Base-by-base conservation (phyloP, 1,284 basidiomycete genomes). In the Porphyrellus sp. region DNA sequence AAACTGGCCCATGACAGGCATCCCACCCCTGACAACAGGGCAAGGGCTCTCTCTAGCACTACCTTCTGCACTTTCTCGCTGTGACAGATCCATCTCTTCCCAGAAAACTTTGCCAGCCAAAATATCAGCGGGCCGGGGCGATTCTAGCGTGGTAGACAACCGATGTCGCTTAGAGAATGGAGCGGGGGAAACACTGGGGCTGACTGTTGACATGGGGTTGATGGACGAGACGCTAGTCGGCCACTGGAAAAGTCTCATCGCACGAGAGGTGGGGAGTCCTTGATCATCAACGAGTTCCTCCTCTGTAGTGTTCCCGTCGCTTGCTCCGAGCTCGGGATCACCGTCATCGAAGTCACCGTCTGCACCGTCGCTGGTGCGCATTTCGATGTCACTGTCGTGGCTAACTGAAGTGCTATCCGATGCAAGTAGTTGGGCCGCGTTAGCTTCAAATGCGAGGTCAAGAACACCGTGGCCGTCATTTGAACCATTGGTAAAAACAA, bases 271-370 rank as follows among this genome's bases (percentile, higher is more conserved):
- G 20, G 86, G 85, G 6, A 89, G 74, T 41, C 82, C 82, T 52
- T 82, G 79, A 7, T 80, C 78, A 49, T 85, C 85, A 18, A 89
- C 82, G 42, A 90, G 80, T 54, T 89, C 88, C 55, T 91, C 88
- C 63, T 91, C 88, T 0, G 86, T 88, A 7, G 83, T 85, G 45
- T 85, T 80, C 7, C 83, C 84, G 12, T 77, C 78, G 43, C 64
- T 67, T 55, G 63, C 63, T 34, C 65, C 68, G 27, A 72, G 59
- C 24, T 64, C 68, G n/a, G 74, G 76, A 18, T 75, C 76, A 30
- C 70, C 77, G 21, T 69, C 76, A 46, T 66, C 61, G 39, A 67
- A 63, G 52, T 61, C 65, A 49, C 48, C 61, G 23, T 62, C 60
- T 41, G 63, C 69, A 46, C 69, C 73, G 24, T 74, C 73, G 37